Conservation (phyloP, 164 flowering plant species). For the Euptelea pleiosperma region DNA sequence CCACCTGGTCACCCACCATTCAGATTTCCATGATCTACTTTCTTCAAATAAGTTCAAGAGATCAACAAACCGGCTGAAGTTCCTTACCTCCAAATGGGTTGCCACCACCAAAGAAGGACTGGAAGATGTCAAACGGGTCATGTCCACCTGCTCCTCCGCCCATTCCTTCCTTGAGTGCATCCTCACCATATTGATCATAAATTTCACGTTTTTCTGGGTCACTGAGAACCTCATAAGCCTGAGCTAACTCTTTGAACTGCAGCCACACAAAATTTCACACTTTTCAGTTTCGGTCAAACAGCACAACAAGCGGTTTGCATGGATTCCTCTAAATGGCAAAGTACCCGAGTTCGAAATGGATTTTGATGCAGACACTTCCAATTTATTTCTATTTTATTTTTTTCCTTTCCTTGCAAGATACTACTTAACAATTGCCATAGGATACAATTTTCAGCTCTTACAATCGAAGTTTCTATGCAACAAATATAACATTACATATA, state of each 20-base stretch:
- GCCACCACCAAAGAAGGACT: conserved; percentile 83
- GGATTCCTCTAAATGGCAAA: not conserved
- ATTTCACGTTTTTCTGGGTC: conserved; percentile 87
- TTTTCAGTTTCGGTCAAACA: not conserved
- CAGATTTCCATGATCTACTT: not conserved
- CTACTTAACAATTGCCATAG: too few species aligned
- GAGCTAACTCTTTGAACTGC: conserved; percentile 89
- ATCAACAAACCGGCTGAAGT: not conserved
- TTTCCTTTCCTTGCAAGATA: too few species aligned
- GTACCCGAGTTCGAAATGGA: too few species aligned
- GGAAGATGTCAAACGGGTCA: conserved; percentile 83
- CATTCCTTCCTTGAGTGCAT: conserved; percentile 94
- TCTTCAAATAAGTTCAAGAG: not conserved
- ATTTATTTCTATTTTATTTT: too few species aligned
- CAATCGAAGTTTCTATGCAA: too few species aligned
- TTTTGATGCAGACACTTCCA: too few species aligned
- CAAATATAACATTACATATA: too few species aligned
- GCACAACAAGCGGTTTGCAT: too few species aligned
- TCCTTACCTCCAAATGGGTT: conserved; percentile 57
- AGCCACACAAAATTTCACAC: not conserved
- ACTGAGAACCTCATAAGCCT: conserved; percentile 87
- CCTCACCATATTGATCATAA: conserved; percentile 88
- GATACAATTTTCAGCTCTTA: too few species aligned
- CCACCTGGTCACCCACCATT: conserved; percentile 28
- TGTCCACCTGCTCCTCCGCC: conserved; percentile 70